Conservation (phyloP, 441 rosid genomes). For the Populus tomentosa region DNA sequence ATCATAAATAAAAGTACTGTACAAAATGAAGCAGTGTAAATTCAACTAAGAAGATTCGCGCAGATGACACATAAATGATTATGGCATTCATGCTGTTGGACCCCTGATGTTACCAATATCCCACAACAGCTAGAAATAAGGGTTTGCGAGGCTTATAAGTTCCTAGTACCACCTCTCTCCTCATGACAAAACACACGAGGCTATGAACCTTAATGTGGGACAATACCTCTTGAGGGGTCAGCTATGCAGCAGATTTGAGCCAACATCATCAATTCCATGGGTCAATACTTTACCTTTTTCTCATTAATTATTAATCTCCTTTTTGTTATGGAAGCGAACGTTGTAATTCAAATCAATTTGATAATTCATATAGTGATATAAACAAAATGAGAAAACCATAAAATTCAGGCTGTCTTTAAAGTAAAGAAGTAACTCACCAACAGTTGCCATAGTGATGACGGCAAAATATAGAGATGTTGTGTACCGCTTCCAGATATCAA, state of each 20-base stretch:
- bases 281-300: background rate
- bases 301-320: background rate
- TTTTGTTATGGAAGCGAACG: background rate
- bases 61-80: too few relatives aligned
- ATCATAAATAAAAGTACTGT: too few relatives aligned
- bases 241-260: background rate
- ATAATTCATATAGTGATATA: background rate
- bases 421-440: constrained; percentile 47
- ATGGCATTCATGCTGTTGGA: too few relatives aligned
- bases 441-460: constrained; percentile 92
- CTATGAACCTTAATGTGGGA: too few relatives aligned
- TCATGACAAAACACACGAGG: too few relatives aligned
- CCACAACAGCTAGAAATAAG: too few relatives aligned
- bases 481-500: constrained; percentile 79
- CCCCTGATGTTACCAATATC: too few relatives aligned
- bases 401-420: background rate
- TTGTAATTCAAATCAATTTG: background rate
- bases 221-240: too few relatives aligned
- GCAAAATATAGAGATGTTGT: constrained; percentile 80
- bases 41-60: too few relatives aligned
- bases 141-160: too few relatives aligned
- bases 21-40: too few relatives aligned
- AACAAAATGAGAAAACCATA: background rate
- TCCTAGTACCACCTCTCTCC: too few relatives aligned
- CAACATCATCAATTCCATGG: background rate